These are phyloP conservation scores for Paecilomyces fulvus DNA, from an alignment of 2,329 filamentous ascomycete species.

Conservation along the genomic window DNA sequence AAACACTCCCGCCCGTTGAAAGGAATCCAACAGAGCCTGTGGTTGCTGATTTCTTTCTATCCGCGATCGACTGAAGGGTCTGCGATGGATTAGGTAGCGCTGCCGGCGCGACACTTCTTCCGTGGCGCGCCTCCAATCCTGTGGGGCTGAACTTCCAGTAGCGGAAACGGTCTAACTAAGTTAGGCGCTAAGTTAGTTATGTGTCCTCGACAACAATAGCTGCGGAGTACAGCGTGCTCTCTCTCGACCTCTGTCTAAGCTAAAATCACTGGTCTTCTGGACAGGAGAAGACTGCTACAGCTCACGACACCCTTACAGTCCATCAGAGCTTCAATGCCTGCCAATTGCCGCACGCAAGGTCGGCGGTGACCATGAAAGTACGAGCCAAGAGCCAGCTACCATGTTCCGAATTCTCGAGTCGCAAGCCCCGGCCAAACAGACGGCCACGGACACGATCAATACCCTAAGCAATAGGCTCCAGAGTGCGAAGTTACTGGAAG, in stretches of 20 bases:
- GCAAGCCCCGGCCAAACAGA: constrained; percentile 87
- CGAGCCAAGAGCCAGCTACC: constrained; percentile 18
- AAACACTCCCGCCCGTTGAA: constrained; percentile 1
- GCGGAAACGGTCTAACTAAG: constrained; percentile 1
- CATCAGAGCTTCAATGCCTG: constrained; percentile 18
- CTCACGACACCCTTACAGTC: neutral
- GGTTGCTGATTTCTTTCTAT: neutral
- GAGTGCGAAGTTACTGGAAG: constrained; percentile 86
- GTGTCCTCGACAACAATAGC: neutral
- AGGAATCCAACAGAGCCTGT: constrained; percentile 9
- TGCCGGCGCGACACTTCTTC: constrained; percentile 6
- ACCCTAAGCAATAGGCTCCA: constrained; percentile 78
- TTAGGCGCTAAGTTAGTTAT: neutral
- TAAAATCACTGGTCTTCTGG: neutral
- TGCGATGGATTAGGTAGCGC: neutral
- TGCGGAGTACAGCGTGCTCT: neutral
- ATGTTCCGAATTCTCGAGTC: constrained; percentile 54
- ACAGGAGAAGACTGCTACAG: neutral
- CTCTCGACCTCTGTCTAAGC: neutral
- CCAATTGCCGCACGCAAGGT: constrained; percentile 17
- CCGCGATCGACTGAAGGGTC: neutral
- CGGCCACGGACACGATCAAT: constrained; percentile 87
- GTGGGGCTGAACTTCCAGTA: neutral
- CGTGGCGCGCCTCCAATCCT: neutral
- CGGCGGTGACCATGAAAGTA: constrained; percentile 34